phyloP scores from a whole-genome alignment of 805 yeast species.

The Suhomyces tanzawaensis region DNA sequence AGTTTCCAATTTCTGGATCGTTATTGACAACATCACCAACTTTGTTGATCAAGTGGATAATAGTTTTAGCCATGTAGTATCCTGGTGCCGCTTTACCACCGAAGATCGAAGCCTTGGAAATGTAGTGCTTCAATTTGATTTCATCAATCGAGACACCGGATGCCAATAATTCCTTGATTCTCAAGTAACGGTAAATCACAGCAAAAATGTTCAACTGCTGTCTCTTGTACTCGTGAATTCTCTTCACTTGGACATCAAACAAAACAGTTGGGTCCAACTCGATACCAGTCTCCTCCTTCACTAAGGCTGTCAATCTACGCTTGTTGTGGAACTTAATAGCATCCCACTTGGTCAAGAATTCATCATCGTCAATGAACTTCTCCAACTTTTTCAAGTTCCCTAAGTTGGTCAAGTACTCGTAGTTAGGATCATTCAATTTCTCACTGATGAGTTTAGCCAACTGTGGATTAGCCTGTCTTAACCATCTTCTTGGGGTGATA shows the following conservation, averaged over 20 bases:
- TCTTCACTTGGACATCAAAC: slow-evolving; percentile 90
- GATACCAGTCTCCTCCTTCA: slow-evolving; percentile 61
- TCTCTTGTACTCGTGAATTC: slow-evolving; percentile 94
- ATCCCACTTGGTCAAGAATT: slow-evolving; percentile 70
- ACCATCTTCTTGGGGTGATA: slow-evolving; percentile 95
- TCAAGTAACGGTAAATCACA: slow-evolving; percentile 76
- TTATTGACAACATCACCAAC: slow-evolving; percentile 79
- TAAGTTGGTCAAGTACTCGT: slow-evolving; percentile 67
- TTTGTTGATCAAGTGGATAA: slow-evolving; percentile 79
- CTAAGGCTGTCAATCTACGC: slow-evolving; percentile 59
- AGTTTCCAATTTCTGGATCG: slow-evolving; percentile 70
- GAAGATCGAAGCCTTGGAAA: slow-evolving; percentile 75
- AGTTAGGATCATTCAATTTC: slow-evolving; percentile 61
- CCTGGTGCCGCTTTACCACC: slow-evolving; percentile 99
- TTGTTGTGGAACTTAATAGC: slow-evolving; percentile 70
- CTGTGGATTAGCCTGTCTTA: slow-evolving; percentile 86
- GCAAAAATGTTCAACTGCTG: slow-evolving; percentile 93
- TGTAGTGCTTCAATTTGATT: slow-evolving; percentile 58
- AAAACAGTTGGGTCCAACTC: slow-evolving; percentile 70
- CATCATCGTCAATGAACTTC: slow-evolving; percentile 61
- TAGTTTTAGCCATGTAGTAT: slow-evolving; percentile 89
- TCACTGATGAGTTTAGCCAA: slow-evolving; percentile 71
- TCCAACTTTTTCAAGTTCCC: slow-evolving; percentile 65
- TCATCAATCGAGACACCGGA: slow-evolving; percentile 42
- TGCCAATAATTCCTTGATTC: slow-evolving; percentile 64